Base-by-base conservation (phyloP, 768 basidiomycete species). In the Leucocoprinus sp. region DNA sequence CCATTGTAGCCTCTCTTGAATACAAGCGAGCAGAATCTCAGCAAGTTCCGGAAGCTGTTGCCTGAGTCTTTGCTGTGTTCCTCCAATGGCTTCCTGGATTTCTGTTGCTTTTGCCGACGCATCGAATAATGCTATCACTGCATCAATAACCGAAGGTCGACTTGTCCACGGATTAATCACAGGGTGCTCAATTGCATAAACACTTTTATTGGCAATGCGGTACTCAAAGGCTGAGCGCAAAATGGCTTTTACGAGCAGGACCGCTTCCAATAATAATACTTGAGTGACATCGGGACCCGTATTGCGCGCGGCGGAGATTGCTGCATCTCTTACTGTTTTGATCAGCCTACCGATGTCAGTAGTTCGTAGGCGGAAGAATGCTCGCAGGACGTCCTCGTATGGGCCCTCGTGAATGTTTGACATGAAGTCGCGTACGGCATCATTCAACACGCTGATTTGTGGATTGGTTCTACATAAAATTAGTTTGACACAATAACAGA, bases 91-190 rank as follows among this genome's bases (percentile, higher is more conserved):
- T 2, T 59, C 50, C 14, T 64, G 53, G 4, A 64, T 51, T 37
- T 80, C 75, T 6, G 77, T 57, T 5, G 69, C 61, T 45, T 67
- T 69, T 5, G 77, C 75, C 1, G 78, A 81, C 1, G 70, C 58
- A 37, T 83, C 78, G 54, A 93, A 92, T n/a, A 95, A 69, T 37
- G 71, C 71, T 19, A 82, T 69, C 4, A 86, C 61, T 7, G 78
- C 71, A 34, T 91, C 84, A 42, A 95, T 77, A 12, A 88, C 61
- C 0, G 66, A 57, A 2, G 80, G 68, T 37, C 71, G 71, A 55
- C 89, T 88, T 14, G 91, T 90, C 95, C 93, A 98, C 0, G 87
- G 81, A 49, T 81, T 74, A 52, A 74, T 71, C 75, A 79, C 78
- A 4, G 76, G 83, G 17, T 72, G 66, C 18, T 78, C 72, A 35